Evolutionary conservation across 495 filamentous ascomycete genomes (phyloP).

Genomic region (Neurospora sp.): DNA sequence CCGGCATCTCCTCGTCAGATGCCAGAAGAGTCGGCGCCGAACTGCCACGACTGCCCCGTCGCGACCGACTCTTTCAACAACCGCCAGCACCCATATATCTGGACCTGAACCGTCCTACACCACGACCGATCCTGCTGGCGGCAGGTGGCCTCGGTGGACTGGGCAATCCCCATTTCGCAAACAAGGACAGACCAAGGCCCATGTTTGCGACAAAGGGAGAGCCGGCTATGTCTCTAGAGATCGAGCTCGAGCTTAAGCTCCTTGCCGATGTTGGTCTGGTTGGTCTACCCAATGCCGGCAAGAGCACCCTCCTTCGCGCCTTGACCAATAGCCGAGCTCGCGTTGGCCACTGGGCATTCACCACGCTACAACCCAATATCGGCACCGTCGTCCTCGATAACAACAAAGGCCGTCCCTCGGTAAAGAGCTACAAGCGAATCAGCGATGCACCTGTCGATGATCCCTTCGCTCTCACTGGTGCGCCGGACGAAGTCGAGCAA

Average conservation of each 20-base stretch:
- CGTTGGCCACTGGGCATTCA: slow-evolving; percentile 94
- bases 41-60: slow-evolving; percentile 48
- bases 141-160: slow-evolving; percentile 82
- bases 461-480: slow-evolving; percentile 20
- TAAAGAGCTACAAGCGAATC: slow-evolving; percentile 19
- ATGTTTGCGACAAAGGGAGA: slow-evolving; percentile 86
- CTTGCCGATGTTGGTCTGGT: slow-evolving; percentile 92
- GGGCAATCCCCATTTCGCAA: slow-evolving; percentile 87
- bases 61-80: slow-evolving; percentile 52
- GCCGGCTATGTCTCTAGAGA: slow-evolving; percentile 58
- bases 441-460: slow-evolving; percentile 22
- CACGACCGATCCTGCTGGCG: slow-evolving; percentile 77
- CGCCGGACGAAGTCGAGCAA: slow-evolving; percentile 28
- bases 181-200: slow-evolving; percentile 56
- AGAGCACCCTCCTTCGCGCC: slow-evolving; percentile 83
- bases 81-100: slow-evolving; percentile 63
- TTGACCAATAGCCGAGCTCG: slow-evolving; percentile 77
- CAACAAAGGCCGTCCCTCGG: slow-evolving; percentile 51
- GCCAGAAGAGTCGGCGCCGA: slow-evolving; percentile 38
- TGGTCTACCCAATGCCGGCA: slow-evolving; percentile 91
- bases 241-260: slow-evolving; percentile 89
- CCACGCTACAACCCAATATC: slow-evolving; percentile 86
- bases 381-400: slow-evolving; percentile 89
- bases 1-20: slow-evolving; percentile 57
- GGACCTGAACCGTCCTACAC: slow-evolving; percentile 73